phyloP scores from a whole-genome alignment of 1,284 basidiomycete species.

The Irpex sp. region DNA sequence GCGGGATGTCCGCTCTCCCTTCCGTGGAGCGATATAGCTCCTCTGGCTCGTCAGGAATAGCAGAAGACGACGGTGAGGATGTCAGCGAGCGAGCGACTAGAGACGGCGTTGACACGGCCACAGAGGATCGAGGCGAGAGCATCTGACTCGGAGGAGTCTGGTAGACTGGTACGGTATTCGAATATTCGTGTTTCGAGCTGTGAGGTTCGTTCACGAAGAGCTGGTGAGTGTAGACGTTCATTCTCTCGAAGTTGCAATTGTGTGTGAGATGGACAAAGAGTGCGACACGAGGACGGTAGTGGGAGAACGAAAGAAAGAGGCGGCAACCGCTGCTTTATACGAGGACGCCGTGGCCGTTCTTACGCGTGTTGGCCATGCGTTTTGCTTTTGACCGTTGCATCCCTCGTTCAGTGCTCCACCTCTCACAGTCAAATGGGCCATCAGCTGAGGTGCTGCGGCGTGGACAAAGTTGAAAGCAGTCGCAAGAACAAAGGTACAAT shows the following conservation, averaged over 20 bases:
- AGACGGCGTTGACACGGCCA: constrained; percentile 6
- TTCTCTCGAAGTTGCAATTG: background rate
- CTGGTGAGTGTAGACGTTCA: background rate
- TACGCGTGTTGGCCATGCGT: background rate
- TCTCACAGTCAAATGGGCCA: no score
- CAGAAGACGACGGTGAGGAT: constrained; percentile 10
- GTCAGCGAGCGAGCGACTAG: constrained; percentile 12
- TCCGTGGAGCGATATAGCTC: background rate
- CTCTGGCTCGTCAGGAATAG: constrained; percentile 3
- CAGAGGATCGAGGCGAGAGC: constrained; percentile 1
- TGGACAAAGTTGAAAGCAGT: background rate
- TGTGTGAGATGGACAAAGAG: background rate
- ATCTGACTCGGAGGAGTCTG: background rate
- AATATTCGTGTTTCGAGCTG: background rate
- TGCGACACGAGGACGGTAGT: background rate
- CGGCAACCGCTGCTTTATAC: background rate
- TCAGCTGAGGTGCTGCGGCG: no score
- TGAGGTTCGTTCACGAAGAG: background rate
- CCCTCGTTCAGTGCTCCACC: no score
- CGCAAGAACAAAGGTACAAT: background rate
- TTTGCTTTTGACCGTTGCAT: background rate
- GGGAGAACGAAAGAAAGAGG: background rate
- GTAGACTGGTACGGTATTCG: background rate
- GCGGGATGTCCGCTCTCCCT: background rate
- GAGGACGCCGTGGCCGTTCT: background rate